Evolutionary conservation across 352 stramenopile species (phyloP), one percentile per base, ranked within the genome.

Genomic region (Globisporangium splendens): DNA sequence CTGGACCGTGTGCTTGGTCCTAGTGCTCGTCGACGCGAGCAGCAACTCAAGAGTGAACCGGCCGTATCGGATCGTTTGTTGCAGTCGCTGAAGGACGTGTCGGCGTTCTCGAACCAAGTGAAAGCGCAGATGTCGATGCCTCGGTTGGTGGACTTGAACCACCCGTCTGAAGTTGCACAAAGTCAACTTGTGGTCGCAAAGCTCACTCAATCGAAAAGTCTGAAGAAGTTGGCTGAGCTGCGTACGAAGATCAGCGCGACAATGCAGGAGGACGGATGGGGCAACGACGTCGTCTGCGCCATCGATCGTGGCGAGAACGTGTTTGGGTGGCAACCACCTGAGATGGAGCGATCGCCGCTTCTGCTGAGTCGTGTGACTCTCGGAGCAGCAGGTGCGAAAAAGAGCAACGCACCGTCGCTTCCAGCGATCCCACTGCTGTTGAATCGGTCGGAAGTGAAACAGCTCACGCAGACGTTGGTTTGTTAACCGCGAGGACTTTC

Each of bases 241-340:
- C 77, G 74, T 31, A 46, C 69, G 38, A 68, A 75, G 39, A 69
- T 90, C 22, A 73, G 78, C 46, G 53, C 46, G 1, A 64, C 67
- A 17, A 69, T 79, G 63, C 63, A 64, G 17, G 70, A 75, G 24
- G 77, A 86, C 44, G 80, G 80, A 14, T 89, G 79, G 77, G 66
- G 73, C 38, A 63, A 73, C 14, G 75, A 89, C 24, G 59, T 89
- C n/a, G 82, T 71, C 17, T 70, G 65, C 38, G 79, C 83, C 10
- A 89, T 92, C 52, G 61, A 64, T 22, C 65, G 63, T 2, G 83
- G 79, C 11, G 83, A 92, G 56, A 85, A 65, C 11, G 69, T 88
- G 22, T 92, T 92, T 59, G 83, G 79, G n/a, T 92, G 75, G 78
- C 72, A 85, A 57, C 75, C 79, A 12, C 77, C 79, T 1, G 77